Percentiles rank a stretch among this genome's conserved stretches.
Conservation (phyloP, 2,329 filamentous ascomycete species). For the Leptodontidium sp. region DNA sequence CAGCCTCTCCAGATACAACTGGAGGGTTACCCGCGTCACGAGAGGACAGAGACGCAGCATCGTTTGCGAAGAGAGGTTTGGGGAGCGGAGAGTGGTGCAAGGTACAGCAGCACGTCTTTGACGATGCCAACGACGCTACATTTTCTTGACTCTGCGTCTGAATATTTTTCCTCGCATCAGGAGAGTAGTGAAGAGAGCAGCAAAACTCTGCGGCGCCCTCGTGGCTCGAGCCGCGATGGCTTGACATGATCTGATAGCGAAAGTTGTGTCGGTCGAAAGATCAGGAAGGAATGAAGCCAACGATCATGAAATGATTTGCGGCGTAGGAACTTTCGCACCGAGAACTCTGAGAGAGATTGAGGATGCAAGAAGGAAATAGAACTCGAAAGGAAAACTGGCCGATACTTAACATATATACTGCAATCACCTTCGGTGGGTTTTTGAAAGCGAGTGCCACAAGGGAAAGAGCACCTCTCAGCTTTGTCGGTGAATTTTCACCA, state of each 20-base stretch:
- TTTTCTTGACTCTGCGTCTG: slow-evolving; percentile 18
- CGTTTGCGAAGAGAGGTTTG: slow-evolving; percentile 25
- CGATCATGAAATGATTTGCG: slow-evolving; percentile 1
- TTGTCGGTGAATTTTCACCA: slow-evolving; percentile 12
- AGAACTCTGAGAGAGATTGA: neutral
- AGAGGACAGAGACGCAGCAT: slow-evolving; percentile 16
- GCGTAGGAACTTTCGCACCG: slow-evolving; percentile 5
- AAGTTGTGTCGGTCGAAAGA: neutral
- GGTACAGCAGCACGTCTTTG: slow-evolving; percentile 26
- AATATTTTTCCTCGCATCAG: neutral
- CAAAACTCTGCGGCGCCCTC: slow-evolving; percentile 19
- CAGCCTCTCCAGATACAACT: neutral
- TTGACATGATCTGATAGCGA: slow-evolving; percentile 4
- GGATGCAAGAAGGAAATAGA: slow-evolving; percentile 4
- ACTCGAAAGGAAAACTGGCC: slow-evolving; percentile 23
- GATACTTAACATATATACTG: slow-evolving; percentile 26
- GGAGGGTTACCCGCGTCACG: slow-evolving; percentile 7
- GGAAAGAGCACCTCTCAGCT: neutral
- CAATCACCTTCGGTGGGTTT: slow-evolving; percentile 17
- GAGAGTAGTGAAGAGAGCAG: slow-evolving; percentile 26
- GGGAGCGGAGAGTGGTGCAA: slow-evolving; percentile 25
- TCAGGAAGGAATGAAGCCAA: slow-evolving; percentile 14
- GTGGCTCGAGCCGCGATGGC: slow-evolving; percentile 14
- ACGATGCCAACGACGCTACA: slow-evolving; percentile 20
- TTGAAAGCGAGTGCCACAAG: neutral